Percentiles rank a stretch among this genome's conserved stretches.
These are phyloP conservation scores for Alopecurus myosuroides DNA, from an alignment of 176 grass and related monocot species.

Conservation along the genomic window DNA sequence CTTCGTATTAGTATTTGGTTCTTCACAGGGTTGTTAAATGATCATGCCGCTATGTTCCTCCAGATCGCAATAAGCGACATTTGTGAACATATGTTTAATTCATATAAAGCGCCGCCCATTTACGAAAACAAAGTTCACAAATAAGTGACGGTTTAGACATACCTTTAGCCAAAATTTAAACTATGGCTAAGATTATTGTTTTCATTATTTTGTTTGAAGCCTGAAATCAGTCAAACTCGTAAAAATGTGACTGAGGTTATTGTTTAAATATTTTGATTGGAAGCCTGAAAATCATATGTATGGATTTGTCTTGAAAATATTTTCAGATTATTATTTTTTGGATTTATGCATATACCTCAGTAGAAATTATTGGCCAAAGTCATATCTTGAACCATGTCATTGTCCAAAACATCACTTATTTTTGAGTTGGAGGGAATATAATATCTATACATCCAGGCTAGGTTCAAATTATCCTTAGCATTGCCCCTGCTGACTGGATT, in stretches of 20 bases:
- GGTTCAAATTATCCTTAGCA: constrained; percentile 1
- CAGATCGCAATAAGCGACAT: background rate
- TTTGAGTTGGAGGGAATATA: background rate
- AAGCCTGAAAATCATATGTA: background rate
- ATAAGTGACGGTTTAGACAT: background rate
- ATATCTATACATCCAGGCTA: constrained; percentile 19
- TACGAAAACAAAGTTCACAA: background rate
- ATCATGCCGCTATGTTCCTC: constrained; percentile 3
- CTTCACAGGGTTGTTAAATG: background rate
- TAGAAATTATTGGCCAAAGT: background rate
- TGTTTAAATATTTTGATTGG: background rate
- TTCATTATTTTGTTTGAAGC: background rate
- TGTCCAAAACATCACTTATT: background rate
- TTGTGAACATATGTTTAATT: background rate
- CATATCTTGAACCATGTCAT: background rate
- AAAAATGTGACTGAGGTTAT: background rate
- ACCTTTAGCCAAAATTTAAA: background rate
- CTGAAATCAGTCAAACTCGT: background rate
- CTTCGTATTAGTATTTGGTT: constrained; percentile 4
- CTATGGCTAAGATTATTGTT: background rate
- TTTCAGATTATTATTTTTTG: background rate
- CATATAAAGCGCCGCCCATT: background rate
- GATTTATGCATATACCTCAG: background rate
- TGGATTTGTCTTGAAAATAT: background rate
- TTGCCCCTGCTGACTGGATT: constrained; percentile 25